Evolutionary conservation across 2,329 filamentous ascomycete species (phyloP).

Genomic region (Grosmannia serpens): DNA sequence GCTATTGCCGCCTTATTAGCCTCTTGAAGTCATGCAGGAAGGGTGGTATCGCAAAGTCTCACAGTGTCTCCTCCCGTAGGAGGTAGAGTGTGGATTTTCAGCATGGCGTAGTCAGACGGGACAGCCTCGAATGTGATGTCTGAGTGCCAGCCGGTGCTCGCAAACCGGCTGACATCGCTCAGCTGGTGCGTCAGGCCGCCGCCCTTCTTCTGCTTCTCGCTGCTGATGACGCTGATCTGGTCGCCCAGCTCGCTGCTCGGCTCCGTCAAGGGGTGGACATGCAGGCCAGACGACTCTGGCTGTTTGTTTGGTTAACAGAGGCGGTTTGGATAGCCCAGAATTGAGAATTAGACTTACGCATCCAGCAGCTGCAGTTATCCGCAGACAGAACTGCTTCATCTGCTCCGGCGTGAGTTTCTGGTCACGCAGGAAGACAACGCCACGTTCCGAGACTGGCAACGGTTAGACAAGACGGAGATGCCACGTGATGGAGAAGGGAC

Average conservation of each 20-base stretch:
- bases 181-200: constrained; percentile 38
- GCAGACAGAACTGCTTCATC: constrained; percentile 47
- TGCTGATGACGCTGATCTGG: constrained; percentile 49
- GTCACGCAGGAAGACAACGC: constrained; percentile 52
- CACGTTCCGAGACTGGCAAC: constrained; percentile 43
- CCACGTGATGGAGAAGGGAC: constrained; percentile 5
- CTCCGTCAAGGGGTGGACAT: constrained; percentile 49
- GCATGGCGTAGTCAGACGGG: constrained; percentile 40
- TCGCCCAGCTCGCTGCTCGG: constrained; percentile 37
- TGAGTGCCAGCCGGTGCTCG: constrained; percentile 34
- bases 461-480: not conserved
- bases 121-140: constrained; percentile 36
- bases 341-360: not conserved
- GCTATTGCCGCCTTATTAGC: constrained; percentile 17
- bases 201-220: constrained; percentile 34
- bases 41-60: constrained; percentile 13
- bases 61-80: constrained; percentile 18
- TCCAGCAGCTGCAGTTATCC: constrained; percentile 34
- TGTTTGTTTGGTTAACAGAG: constrained; percentile 34
- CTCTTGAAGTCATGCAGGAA: constrained; percentile 18
- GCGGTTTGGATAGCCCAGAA: not conserved
- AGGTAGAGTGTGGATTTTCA: constrained; percentile 36
- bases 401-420: constrained; percentile 45
- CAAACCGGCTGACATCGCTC: constrained; percentile 32
- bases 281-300: constrained; percentile 42